Base-by-base conservation (phyloP, 2,329 filamentous ascomycete genomes). In the Hymenoscyphus fructigenus region DNA sequence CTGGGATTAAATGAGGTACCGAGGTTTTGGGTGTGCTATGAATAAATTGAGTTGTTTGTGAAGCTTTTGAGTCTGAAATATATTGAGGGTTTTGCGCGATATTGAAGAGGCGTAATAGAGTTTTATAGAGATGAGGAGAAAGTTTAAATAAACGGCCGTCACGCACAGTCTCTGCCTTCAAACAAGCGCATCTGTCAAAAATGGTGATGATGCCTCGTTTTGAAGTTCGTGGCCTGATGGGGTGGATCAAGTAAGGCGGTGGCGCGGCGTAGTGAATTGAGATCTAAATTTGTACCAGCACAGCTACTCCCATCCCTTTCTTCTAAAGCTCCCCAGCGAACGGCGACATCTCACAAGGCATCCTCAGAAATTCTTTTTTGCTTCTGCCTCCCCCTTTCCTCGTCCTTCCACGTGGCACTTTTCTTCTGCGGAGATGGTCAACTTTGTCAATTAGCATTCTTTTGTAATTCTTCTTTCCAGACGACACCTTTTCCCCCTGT, bases 391-490 rank as follows among this genome's bases (percentile, higher is more conserved):
- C 34, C 36, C 36, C 29, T 50, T 62, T 59, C 61, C 60, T 67
- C 57, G 36, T 57, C 55, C 61, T 62, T 67, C 63, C 55, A 67
- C 23, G 53, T 57, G 32, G 55, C 56, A 26, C 60, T 36, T 15
- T 26, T 67, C 63, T 66, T 68, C 66, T 70, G 70, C 67, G 67
- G 70, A 72, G 61, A 75, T 75, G 72, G 67, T 68, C 66, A 60
- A 62, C 59, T 70, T 61, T 66, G 66, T 60, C 70, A 69, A 73
- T 67, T 73, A 71, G 63, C 65, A 66, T 59, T 65, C 55, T 63
- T 65, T 71, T 71, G 70, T 70, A 71, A 66, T 70, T 66, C 53
- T 62, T 55, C 34, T 38, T 53, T 53, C n/a, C 20, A 26, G 2
- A 53, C 47, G 47, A 53, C 47, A 26, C 47, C 10, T 53, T 53